Percentiles rank a stretch among this genome's conserved stretches.
Conservation (phyloP, 805 yeast species). For the Barnettozyma sucrosica region DNA sequence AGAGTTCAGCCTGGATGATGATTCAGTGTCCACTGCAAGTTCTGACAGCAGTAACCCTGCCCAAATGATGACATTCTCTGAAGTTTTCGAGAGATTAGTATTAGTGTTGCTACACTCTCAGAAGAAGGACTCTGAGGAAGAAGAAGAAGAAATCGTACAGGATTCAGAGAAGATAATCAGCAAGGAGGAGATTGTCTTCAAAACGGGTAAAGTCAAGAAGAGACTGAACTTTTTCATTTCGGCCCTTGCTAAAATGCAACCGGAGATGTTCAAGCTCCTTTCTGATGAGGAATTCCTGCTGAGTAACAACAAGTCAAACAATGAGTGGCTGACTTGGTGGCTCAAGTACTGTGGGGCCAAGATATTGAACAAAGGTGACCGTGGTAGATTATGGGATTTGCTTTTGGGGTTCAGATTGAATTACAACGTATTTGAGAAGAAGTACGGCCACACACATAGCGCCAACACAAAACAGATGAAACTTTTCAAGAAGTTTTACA, state of each 20-base stretch:
- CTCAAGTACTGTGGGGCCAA: constrained; percentile 84
- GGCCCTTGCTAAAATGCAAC: constrained; percentile 55
- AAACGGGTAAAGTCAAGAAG: constrained; percentile 54
- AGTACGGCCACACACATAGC: constrained; percentile 3
- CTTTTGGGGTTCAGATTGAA: constrained; percentile 69
- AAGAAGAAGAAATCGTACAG: constrained; percentile 1
- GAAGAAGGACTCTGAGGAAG: constrained; percentile 10
- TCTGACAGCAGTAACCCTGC: constrained; percentile 16
- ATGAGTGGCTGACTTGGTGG: constrained; percentile 95
- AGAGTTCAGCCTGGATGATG: constrained; percentile 23
- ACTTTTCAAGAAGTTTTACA: constrained; percentile 19
- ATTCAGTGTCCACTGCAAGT: constrained; percentile 10
- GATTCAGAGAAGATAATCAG: constrained; percentile 8
- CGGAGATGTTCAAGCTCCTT: constrained; percentile 70
- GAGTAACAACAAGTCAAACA: constrained; percentile 51
- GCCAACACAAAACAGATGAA: constrained; percentile 18
- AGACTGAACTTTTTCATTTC: constrained; percentile 63
- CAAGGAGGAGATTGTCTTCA: constrained; percentile 37
- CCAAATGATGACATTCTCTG: constrained; percentile 46
- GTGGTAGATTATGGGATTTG: constrained; percentile 89
- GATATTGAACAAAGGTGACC: constrained; percentile 71
- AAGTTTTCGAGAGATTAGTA: constrained; percentile 68
- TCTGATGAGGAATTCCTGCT: constrained; percentile 72
- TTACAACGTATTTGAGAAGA: constrained; percentile 20
- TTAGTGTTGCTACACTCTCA: constrained; percentile 62